Base-by-base conservation (phyloP, 768 basidiomycete species). In the Lactifluus volemus region DNA sequence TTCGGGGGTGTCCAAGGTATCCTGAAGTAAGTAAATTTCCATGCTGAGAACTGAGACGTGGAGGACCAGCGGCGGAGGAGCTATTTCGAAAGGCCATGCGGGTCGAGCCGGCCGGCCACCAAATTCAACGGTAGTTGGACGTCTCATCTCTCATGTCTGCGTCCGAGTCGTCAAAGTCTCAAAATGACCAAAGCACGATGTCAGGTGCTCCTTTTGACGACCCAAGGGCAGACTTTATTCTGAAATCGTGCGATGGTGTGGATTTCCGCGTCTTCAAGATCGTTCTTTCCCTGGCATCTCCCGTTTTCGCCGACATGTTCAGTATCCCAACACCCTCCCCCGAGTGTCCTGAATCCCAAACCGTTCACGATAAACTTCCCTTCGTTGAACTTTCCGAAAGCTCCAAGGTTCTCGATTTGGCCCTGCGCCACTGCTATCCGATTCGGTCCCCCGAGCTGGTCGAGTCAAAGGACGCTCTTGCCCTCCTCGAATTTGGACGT, bases 341-440 rank as follows among this genome's bases (percentile, higher is more conserved):
- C 17, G n/a, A 2, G 0, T 21, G 29, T 6, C 38, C 30, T 11
- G 38, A 9, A 15, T 39, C 38, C 14, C 11, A 14, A 14, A 14
- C 29, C 3, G 14, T 44, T 12, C 14, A 11, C 30, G 48, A 47
- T 10, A 49, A 25, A n/a, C 47, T 49, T 15, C 45, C 41, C 1
- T 38, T 53, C 15, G 51, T 63, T 29, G 1, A 12, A 17, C 50
- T 58, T 34, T n/a, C 61, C 6, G 61, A 63, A 38, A 12, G 45
- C 9, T 50, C 63, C 21, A 29, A 45, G 29, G 42, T 47, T 5
- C 54, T 64, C 21, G 59, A 64, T 21, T 5, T 53, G 10, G 48
- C 55, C 32, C 36, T 64, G 42, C 63, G 63, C 45, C 48, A 41
- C 14, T 60, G 59, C 55, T 64, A 64, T 30, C 55, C 63, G 12